Percentiles rank a stretch among this genome's conserved stretches.
Evolutionary conservation across 2,329 filamentous ascomycete species (phyloP).

Genomic region (Hortaea werneckii): DNA sequence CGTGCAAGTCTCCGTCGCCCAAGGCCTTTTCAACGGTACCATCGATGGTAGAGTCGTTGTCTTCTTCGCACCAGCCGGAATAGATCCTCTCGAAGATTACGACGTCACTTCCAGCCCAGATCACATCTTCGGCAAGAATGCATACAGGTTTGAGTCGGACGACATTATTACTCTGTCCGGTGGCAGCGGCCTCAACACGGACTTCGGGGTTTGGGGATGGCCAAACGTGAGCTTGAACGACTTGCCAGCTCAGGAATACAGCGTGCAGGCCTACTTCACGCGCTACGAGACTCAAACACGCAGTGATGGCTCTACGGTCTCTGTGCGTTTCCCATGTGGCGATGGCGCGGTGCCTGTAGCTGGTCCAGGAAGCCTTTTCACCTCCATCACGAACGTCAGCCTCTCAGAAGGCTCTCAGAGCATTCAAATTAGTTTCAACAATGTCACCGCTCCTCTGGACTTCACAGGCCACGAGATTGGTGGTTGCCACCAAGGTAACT

Average conservation of each 20-base stretch:
- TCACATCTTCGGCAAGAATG: conserved; percentile 30
- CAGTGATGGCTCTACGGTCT: conserved; percentile 28
- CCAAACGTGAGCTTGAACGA: conserved; percentile 24
- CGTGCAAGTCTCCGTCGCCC: conserved; percentile 20
- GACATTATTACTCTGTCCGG: conserved; percentile 19
- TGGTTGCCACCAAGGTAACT: conserved; percentile 30
- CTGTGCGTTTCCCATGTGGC: conserved; percentile 28
- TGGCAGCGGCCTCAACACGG: conserved; percentile 18
- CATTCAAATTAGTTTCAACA: conserved; percentile 24
- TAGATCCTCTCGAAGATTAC: conserved; percentile 26
- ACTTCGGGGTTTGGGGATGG: conserved; percentile 25
- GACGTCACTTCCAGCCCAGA: conserved; percentile 27
- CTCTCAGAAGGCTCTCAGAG: conserved; percentile 22
- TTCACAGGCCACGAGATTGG: conserved; percentile 28
- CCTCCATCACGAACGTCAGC: conserved; percentile 15
- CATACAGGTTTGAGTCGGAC: conserved; percentile 17
- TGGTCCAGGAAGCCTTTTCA: conserved; percentile 24
- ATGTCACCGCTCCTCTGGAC: conserved; percentile 14
- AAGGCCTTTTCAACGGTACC: conserved; percentile 18
- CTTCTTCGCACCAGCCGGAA: conserved; percentile 26
- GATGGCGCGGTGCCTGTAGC: conserved; percentile 24
- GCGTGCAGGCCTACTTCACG: conserved; percentile 27
- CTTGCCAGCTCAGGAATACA: conserved; percentile 24
- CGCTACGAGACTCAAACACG: conserved; percentile 26
- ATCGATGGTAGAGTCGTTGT: conserved; percentile 25